Conservation (phyloP, 2,329 filamentous ascomycete species). For the Aspergillus terreus region DNA sequence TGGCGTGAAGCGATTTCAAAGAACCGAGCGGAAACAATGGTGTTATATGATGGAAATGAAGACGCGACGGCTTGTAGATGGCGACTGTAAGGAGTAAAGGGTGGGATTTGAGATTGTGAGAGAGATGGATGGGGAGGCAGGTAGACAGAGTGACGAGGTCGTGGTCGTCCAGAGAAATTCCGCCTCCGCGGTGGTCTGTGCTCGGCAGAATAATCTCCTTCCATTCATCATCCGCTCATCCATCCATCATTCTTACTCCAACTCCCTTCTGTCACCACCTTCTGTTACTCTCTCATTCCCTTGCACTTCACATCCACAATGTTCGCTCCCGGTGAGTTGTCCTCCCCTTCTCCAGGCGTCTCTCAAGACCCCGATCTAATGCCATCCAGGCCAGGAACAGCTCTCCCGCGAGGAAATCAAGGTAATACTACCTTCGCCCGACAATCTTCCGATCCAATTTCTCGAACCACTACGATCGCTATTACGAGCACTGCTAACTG, state of each 20-base stretch:
- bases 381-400: constrained; percentile 38
- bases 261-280: background rate
- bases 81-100: background rate
- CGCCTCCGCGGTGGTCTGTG: constrained; percentile 18
- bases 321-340: constrained; percentile 31
- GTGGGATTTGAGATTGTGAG: background rate
- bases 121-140: background rate
- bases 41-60: background rate
- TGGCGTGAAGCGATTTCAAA: background rate
- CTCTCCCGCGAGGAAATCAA: constrained; percentile 45
- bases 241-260: constrained; percentile 3
- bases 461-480: background rate
- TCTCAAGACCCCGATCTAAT: background rate
- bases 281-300: constrained; percentile 3
- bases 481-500: constrained; percentile 7
- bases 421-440: constrained; percentile 22
- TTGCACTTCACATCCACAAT: constrained; percentile 19
- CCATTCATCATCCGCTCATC: constrained; percentile 21
- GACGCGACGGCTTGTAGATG: constrained; percentile 1
- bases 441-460: background rate
- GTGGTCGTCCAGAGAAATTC: constrained; percentile 12
- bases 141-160: background rate
- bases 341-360: background rate
- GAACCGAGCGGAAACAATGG: background rate
- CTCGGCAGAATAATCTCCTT: constrained; percentile 17